Evolutionary conservation across 2,329 filamentous ascomycete genomes (phyloP).

Genomic region (Zasmidium citrigriseum): DNA sequence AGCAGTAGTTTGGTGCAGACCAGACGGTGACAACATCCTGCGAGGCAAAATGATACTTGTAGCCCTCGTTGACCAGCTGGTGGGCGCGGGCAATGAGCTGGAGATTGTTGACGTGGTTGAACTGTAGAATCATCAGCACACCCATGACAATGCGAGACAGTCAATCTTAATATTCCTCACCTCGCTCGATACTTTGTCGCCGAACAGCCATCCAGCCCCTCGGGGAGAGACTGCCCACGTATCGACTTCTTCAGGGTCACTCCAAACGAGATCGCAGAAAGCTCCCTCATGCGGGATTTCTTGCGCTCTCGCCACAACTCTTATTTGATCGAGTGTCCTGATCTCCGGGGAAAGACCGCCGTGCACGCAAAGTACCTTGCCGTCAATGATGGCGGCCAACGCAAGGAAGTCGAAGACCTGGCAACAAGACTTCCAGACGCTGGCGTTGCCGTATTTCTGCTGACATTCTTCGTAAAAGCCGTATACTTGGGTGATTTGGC

Average conservation of each 20-base stretch:
- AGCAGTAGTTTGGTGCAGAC: conserved; percentile 97
- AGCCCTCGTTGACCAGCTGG: conserved; percentile 75
- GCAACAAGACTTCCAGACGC: conserved; percentile 77
- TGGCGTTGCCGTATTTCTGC: conserved; percentile 75
- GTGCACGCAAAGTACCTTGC: conserved; percentile 72
- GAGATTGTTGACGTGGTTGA: conserved; percentile 74
- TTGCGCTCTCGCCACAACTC: conserved; percentile 71
- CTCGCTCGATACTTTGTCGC: conserved; percentile 71
- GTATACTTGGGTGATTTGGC: conserved; percentile 77
- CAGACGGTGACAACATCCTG: conserved; percentile 86
- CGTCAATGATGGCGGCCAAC: conserved; percentile 71
- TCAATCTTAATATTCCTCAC: conserved; percentile 30
- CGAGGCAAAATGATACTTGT: conserved; percentile 91
- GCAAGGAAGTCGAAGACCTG: conserved; percentile 78
- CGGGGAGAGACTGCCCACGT: conserved; percentile 68
- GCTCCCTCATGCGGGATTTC: conserved; percentile 77
- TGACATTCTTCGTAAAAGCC: conserved; percentile 78
- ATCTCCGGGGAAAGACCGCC: conserved; percentile 73
- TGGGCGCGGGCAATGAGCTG: conserved; percentile 72
- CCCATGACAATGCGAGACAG: background rate
- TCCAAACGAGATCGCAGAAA: conserved; percentile 77
- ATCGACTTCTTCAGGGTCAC: conserved; percentile 69
- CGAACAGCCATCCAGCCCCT: conserved; percentile 68
- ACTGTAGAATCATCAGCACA: conserved; percentile 41
- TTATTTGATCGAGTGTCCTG: conserved; percentile 72